These are phyloP conservation scores for Leishmania mexicana DNA, from an alignment of 208 protist genomes.

Conservation along the genomic window DNA sequence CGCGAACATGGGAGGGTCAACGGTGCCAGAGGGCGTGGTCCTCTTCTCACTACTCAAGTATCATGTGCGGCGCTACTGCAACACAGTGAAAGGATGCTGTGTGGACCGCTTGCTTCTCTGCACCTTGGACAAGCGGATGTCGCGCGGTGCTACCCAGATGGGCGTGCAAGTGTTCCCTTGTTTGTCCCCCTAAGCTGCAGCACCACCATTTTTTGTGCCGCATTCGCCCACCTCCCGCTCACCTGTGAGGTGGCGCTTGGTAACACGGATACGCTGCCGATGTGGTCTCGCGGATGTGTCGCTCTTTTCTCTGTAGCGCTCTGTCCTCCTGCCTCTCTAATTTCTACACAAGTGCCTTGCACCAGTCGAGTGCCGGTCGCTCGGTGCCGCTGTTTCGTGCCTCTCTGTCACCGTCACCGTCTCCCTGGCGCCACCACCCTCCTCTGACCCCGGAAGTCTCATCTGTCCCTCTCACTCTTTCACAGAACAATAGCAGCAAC, in stretches of 20 bases:
- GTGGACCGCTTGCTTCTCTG: constrained; percentile 64
- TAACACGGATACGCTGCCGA: not conserved
- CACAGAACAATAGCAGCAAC: not conserved
- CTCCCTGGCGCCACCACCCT: not conserved
- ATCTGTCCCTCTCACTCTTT: not conserved
- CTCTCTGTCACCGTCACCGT: not conserved
- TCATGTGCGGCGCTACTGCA: constrained; percentile 75
- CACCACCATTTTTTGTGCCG: not conserved
- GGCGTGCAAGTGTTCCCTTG: constrained; percentile 72
- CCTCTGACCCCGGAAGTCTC: not conserved
- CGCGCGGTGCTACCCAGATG: constrained; percentile 53
- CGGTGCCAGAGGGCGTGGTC: constrained; percentile 59
- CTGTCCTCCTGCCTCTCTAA: not conserved
- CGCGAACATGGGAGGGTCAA: constrained; percentile 34
- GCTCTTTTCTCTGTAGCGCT: not conserved
- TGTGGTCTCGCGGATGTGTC: not conserved
- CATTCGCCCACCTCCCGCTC: not conserved
- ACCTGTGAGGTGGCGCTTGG: not conserved
- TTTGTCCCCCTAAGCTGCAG: not conserved
- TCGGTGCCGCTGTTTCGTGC: not conserved
- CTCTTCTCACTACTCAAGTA: constrained; percentile 88
- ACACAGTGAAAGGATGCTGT: constrained; percentile 67
- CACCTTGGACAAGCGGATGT: constrained; percentile 75
- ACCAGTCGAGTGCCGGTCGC: not conserved
- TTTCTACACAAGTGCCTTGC: not conserved